Percentiles rank a stretch among this genome's conserved stretches.
Evolutionary conservation across 257 asterid species (phyloP).

Genomic region (Solanum habrochaites): DNA sequence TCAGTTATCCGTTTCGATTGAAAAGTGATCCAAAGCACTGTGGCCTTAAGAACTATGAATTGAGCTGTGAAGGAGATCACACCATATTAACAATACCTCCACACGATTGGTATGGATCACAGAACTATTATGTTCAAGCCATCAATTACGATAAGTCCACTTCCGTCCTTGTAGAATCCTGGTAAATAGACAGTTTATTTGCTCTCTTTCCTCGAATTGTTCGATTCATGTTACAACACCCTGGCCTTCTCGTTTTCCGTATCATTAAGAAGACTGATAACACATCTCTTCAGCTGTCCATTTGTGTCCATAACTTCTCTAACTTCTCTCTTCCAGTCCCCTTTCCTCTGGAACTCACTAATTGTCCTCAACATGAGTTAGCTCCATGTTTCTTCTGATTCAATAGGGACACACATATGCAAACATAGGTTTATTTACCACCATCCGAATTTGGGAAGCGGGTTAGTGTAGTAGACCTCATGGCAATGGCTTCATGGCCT

Average conservation of each 20-base stretch:
- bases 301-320: background rate
- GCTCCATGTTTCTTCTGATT: background rate
- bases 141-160: slow-evolving; percentile 16
- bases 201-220: slow-evolving; percentile 16
- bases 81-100: background rate
- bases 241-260: accelerated
- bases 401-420: background rate
- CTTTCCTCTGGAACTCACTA: background rate
- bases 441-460: background rate
- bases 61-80: background rate
- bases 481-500: background rate
- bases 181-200: background rate
- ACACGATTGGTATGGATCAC: background rate
- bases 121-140: slow-evolving; percentile 5
- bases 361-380: background rate
- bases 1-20: slow-evolving; percentile 4
- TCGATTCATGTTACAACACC: no score
- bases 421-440: background rate
- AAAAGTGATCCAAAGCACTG: background rate
- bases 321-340: no score
- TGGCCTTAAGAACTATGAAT: background rate
- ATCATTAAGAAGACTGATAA: accelerated
- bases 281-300: slow-evolving; percentile 17
- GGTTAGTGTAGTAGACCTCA: background rate
- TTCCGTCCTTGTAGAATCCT: slow-evolving; percentile 9